A percentile compares a stretch with the other conserved stretches of the same genome.
Conservation (phyloP, 768 basidiomycete genomes). For the Pholiota molesta region DNA sequence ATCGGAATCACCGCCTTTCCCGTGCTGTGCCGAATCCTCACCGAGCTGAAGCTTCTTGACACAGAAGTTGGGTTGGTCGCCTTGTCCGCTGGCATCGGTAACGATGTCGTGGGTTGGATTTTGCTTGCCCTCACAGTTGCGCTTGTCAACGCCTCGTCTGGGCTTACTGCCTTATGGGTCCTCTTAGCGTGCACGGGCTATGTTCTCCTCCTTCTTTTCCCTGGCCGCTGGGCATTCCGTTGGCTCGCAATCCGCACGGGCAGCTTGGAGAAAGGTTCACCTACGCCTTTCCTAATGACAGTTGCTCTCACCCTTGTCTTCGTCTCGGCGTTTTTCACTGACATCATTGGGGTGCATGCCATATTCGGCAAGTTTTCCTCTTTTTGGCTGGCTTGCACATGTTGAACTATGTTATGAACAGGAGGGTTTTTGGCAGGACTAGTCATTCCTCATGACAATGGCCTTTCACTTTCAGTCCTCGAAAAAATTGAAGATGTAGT, state of each 20-base stretch:
- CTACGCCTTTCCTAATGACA: conserved; percentile 78
- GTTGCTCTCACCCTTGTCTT: conserved; percentile 76
- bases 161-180: conserved; percentile 79
- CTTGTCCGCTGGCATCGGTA: conserved; percentile 82
- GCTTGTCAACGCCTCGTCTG: conserved; percentile 75
- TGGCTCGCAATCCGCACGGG: conserved; percentile 73
- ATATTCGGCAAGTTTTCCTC: conserved; percentile 52
- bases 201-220: conserved; percentile 65
- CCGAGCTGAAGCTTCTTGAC: conserved; percentile 79
- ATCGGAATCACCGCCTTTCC: conserved; percentile 84
- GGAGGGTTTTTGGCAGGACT: conserved; percentile 85
- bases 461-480: conserved; percentile 76
- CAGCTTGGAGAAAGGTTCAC: conserved; percentile 70
- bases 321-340: conserved; percentile 79
- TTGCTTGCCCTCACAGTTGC: conserved; percentile 86
- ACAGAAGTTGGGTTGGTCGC: conserved; percentile 82
- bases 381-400: conserved; percentile 18
- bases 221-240: conserved; percentile 62
- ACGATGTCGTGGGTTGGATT: conserved; percentile 78
- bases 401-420: conserved; percentile 25
- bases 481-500: conserved; percentile 90
- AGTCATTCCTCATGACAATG: conserved; percentile 82
- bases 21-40: conserved; percentile 83
- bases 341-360: conserved; percentile 79
- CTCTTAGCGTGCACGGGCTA: conserved; percentile 69